phyloP scores from a whole-genome alignment of 345 rosid genomes.

The Odontarrhena argentea region DNA sequence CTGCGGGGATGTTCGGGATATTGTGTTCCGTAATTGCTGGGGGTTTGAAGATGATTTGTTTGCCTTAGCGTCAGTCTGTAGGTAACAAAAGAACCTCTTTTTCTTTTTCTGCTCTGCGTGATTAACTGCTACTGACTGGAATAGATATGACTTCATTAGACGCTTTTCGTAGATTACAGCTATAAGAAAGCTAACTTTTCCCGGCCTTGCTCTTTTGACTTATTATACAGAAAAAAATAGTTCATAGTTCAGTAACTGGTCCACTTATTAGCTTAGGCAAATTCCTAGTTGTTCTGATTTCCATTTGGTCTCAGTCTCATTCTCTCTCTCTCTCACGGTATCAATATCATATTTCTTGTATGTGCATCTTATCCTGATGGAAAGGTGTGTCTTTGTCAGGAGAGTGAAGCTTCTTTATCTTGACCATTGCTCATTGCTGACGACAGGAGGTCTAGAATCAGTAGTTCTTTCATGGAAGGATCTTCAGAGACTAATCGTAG shows the following conservation, averaged over 20 bases:
- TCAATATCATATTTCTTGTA: background rate
- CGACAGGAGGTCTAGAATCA: slow-evolving; percentile 57
- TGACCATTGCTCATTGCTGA: slow-evolving; percentile 63
- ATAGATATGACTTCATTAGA: too few relatives aligned
- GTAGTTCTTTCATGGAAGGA: slow-evolving; percentile 54
- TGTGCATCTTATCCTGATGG: slow-evolving; percentile 13
- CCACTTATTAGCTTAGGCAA: too few relatives aligned
- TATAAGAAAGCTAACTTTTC: too few relatives aligned
- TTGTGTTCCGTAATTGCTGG: slow-evolving; percentile 65
- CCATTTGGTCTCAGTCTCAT: background rate
- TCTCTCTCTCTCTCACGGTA: background rate
- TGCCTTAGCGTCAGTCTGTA: slow-evolving; percentile 49
- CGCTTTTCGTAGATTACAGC: too few relatives aligned
- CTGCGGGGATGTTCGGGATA: slow-evolving; percentile 56
- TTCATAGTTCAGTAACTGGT: too few relatives aligned
- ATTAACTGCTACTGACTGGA: too few relatives aligned
- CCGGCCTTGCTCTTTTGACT: too few relatives aligned
- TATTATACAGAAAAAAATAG: too few relatives aligned
- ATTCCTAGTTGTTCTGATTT: background rate
- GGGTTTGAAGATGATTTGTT: slow-evolving; percentile 60
- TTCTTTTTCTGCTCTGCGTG: background rate
- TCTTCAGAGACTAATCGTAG: slow-evolving; percentile 53
- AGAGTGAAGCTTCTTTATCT: slow-evolving; percentile 54
- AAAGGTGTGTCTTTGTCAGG: slow-evolving; percentile 42
- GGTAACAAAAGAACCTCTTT: slow-evolving; percentile 44